Base-by-base conservation (phyloP, 257 asterid genomes). In the Nicotiana tomentosiformis region DNA sequence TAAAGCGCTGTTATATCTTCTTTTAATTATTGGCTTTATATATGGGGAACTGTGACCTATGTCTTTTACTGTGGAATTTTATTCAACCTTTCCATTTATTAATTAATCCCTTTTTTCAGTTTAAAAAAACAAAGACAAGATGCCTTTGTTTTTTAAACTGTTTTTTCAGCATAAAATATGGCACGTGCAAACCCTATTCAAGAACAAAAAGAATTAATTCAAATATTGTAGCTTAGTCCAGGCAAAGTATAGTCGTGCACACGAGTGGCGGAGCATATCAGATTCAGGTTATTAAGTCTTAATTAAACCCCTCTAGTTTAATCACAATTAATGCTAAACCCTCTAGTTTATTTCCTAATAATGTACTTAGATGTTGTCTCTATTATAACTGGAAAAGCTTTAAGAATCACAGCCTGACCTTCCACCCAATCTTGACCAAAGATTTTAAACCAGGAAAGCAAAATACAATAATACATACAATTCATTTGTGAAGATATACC, bases 31-130 rank as follows among this genome's bases (percentile, higher is more conserved):
- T 32, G n/a, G 17, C 84, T 78, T 84, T 65, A 81, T 76, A 72
- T 72, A 80, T 83, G 89, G 95, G 87, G 84, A 78, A 81, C 23
- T 85, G 93, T 89, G 93, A 89, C 85, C 84, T 90, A 69, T 88
- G 91, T 87, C 90, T 87, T 88, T 84, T 83, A 77, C 85, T 89
- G 89, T 88, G 88, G 26, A 86, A 81, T 84, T 84, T 78, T 77
- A 80, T 88, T 90, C 87, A 86, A 84, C 83, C 49, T 84, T 69
- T 85, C 83, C 64, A 69, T 67, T 81, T 53, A 43, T 23, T 77
- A 56, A 46, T 79, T 7, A 18, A 17, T 33, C 18, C 18, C 20
- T 69, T 55, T 55, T 43, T 16, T 57, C 3, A 9, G 0, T 37
- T 23, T 33, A 29, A 26, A 43, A 49, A 11, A 39, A 83, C 39